Evolutionary conservation across 169 alveolate genomes (phyloP).

Genomic region (Cryptosporidium xiaoi): DNA sequence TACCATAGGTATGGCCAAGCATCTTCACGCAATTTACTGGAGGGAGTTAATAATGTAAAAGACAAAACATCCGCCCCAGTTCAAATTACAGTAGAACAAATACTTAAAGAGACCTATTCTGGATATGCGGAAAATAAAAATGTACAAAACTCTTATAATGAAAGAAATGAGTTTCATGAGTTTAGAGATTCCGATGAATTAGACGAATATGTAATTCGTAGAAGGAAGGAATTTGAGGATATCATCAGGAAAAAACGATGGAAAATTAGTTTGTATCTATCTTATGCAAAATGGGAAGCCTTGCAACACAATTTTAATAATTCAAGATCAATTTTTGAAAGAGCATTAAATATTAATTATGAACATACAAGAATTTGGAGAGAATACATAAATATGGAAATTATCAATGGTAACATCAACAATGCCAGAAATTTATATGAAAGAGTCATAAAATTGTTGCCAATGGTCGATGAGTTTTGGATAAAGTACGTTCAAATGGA

Average conservation of each 20-base stretch:
- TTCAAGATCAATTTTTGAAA: conserved; percentile 96
- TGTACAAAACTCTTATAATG: background rate
- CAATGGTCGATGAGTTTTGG: conserved; percentile 98
- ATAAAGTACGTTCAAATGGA: conserved; percentile 98
- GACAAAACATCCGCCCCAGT: conserved; percentile 97
- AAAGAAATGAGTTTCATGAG: conserved; percentile 58
- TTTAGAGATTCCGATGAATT: conserved; percentile 94
- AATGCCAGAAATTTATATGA: conserved; percentile 98
- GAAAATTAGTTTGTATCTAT: conserved; percentile 92
- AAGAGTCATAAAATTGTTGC: conserved; percentile 95
- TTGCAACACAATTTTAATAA: conserved; percentile 92
- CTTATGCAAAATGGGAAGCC: conserved; percentile 98
- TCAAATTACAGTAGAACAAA: conserved; percentile 98
- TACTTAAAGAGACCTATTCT: conserved; percentile 88
- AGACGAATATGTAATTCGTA: conserved; percentile 91
- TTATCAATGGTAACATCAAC: conserved; percentile 94
- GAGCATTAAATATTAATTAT: conserved; percentile 96
- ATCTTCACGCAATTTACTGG: conserved; percentile 71
- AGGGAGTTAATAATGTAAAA: conserved; percentile 81
- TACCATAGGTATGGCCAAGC: conserved; percentile 13
- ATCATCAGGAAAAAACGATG: conserved; percentile 93
- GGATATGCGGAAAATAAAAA: conserved; percentile 6
- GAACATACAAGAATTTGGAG: conserved; percentile 94
- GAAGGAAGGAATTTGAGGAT: conserved; percentile 96
- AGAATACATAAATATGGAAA: conserved; percentile 98